phyloP scores from a whole-genome alignment of 2,329 filamentous ascomycete species.

The Aspergillus intermedius region DNA sequence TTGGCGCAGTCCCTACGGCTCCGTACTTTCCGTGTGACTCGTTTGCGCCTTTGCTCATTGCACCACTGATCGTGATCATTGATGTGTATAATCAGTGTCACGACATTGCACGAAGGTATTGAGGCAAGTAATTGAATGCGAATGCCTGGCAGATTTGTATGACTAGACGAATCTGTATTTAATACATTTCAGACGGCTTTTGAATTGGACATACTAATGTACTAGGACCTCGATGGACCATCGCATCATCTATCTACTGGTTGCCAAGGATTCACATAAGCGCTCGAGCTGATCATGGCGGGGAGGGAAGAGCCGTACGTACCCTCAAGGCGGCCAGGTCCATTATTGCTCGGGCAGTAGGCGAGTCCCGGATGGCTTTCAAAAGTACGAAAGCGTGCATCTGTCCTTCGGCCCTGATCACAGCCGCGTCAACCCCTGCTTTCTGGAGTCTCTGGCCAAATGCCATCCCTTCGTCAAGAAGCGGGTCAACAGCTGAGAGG shows the following conservation, averaged over 20 bases:
- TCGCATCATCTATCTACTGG: background rate
- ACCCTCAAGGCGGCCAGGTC: constrained; percentile 2
- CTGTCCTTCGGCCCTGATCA: constrained; percentile 8
- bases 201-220: background rate
- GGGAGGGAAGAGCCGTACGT: background rate
- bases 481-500: constrained; percentile 3
- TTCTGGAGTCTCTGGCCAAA: constrained; percentile 7
- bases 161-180: background rate
- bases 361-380: constrained; percentile 4
- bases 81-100: background rate
- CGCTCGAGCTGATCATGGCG: too few species aligned
- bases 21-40: too few species aligned
- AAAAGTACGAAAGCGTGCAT: constrained; percentile 9
- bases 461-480: constrained; percentile 6
- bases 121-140: background rate
- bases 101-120: background rate
- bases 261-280: too few species aligned
- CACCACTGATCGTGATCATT: too few species aligned
- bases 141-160: background rate
- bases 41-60: too few species aligned
- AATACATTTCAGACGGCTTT: background rate
- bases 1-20: too few species aligned
- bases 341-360: constrained; percentile 5
- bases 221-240: background rate
- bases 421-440: constrained; percentile 5